Conservation (phyloP, 2,329 filamentous ascomycete species). For the Cercospora zeina region DNA sequence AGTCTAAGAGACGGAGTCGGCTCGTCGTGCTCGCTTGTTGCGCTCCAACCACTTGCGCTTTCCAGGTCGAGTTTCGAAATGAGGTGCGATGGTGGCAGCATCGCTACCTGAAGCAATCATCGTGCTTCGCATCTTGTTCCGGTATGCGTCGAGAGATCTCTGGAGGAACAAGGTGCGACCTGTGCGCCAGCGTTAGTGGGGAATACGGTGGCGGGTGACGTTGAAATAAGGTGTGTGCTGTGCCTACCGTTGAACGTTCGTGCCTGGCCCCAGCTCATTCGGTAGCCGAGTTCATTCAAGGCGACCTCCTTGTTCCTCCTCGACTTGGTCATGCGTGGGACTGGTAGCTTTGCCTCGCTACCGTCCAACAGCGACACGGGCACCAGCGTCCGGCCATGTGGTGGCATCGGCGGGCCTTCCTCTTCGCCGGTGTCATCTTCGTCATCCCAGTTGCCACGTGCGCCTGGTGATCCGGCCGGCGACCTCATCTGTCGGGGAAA, state of each 20-base stretch:
- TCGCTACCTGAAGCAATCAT: constrained; percentile 79
- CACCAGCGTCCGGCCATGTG: constrained; percentile 51
- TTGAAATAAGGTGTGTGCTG: constrained; percentile 16
- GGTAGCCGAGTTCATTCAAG: constrained; percentile 87
- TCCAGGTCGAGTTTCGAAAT: constrained; percentile 85
- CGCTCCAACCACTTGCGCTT: constrained; percentile 64
- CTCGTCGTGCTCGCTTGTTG: constrained; percentile 42
- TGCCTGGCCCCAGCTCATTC: constrained; percentile 96
- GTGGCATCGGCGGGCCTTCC: constrained; percentile 36
- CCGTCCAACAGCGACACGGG: constrained; percentile 61
- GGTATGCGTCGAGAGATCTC: constrained; percentile 80
- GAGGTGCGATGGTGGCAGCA: constrained; percentile 69
- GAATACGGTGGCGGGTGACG: constrained; percentile 3
- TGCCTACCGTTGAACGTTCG: constrained; percentile 73
- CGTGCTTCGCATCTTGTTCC: constrained; percentile 82
- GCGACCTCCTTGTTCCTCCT: constrained; percentile 80
- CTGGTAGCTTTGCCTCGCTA: constrained; percentile 69
- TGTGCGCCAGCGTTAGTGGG: constrained; percentile 23
- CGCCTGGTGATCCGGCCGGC: constrained; percentile 72
- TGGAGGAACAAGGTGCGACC: constrained; percentile 31
- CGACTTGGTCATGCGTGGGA: constrained; percentile 70
- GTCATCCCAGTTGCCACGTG: constrained; percentile 72
- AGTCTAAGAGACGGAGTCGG: constrained; percentile 24
- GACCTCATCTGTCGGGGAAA: constrained; percentile 92
- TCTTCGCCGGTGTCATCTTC: constrained; percentile 60